Evolutionary conservation across 106 monocot genomes (phyloP).

Genomic region (Gastrodia elata): DNA sequence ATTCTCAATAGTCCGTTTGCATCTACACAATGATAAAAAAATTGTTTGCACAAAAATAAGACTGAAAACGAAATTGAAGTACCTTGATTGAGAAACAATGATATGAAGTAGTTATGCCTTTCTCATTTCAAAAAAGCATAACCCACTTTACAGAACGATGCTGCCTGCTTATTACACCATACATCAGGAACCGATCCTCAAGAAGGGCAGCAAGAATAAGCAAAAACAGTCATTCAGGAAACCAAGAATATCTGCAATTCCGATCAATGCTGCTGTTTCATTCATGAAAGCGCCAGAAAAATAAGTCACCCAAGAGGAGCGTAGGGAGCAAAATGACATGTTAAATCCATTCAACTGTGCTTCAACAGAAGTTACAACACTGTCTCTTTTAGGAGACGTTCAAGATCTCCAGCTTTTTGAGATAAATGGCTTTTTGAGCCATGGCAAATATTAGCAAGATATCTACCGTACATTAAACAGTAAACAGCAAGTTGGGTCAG

Average conservation of each 20-base stretch:
- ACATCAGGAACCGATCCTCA: neutral
- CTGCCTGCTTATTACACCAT: neutral
- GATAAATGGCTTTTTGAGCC: constrained; percentile 30
- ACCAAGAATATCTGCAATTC: neutral
- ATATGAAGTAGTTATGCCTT: neutral
- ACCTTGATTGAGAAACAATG: neutral
- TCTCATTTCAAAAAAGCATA: neutral
- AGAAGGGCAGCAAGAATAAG: neutral
- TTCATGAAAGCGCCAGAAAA: neutral
- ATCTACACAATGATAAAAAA: no score
- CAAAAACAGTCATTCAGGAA: neutral
- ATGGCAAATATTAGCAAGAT: constrained; percentile 58
- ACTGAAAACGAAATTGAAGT: neutral
- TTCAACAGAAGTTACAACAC: neutral
- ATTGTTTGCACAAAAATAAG: no score
- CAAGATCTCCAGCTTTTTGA: constrained; percentile 14
- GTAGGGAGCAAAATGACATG: neutral
- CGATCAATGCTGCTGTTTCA: neutral
- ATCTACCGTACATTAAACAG: constrained; percentile 49
- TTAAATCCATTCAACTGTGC: neutral
- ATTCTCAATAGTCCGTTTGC: no score
- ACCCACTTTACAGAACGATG: neutral
- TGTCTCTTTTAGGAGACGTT: neutral
- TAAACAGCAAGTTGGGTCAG: constrained; percentile 33
- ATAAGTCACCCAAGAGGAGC: neutral